These are phyloP conservation scores for Ceratopteris richardii DNA, from an alignment of 75 land plant genomes.

Conservation along the genomic window DNA sequence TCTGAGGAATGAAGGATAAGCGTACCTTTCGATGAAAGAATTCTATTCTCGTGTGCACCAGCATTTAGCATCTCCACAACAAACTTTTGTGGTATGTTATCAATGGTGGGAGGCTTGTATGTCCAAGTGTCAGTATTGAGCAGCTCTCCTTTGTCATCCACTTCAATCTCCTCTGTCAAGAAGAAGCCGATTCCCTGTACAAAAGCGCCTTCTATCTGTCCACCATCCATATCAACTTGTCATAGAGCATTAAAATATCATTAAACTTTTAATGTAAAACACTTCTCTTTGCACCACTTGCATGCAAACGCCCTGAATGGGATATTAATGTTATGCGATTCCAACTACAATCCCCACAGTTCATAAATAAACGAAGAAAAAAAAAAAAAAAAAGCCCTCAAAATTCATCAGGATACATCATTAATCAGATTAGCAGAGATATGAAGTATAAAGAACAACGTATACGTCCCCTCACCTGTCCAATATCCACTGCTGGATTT, in stretches of 20 bases:
- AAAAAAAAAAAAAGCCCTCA: no score
- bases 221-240: not conserved
- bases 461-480: constrained; percentile 90
- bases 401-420: no score
- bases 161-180: constrained; percentile 16
- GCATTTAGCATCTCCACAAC: constrained; percentile 73
- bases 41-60: constrained; percentile 54
- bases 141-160: constrained; percentile 25
- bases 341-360: no score
- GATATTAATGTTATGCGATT: no score
- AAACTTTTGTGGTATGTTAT: constrained; percentile 67
- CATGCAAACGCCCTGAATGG: no score
- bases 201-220: constrained; percentile 96
- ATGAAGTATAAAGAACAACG: no score
- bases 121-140: constrained; percentile 41
- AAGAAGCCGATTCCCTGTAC: constrained; percentile 60
- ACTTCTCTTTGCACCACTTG: not conserved
- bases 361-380: no score
- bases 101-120: constrained; percentile 69
- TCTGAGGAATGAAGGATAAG: no score
- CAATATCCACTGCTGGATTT: constrained; percentile 93
- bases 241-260: not conserved
- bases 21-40: constrained; percentile 88
- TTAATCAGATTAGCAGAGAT: no score
- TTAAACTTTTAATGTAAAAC: not conserved